phyloP scores from a whole-genome alignment of 1,139 yeast genomes.

The Ashbya aceris region DNA sequence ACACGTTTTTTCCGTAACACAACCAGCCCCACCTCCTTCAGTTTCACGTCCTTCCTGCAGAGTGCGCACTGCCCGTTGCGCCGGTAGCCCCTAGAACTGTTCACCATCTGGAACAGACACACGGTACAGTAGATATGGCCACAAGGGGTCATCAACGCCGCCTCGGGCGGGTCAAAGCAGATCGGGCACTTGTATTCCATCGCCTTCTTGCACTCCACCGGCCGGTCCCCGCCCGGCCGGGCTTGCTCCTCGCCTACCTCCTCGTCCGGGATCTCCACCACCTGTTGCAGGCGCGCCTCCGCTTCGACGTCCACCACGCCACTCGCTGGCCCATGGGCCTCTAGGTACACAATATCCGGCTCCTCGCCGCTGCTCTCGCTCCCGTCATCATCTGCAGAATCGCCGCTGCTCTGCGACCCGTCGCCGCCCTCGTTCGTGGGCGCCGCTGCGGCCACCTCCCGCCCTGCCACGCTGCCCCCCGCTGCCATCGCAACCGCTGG shows the following conservation, averaged over 20 bases:
- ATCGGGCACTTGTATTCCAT: constrained; percentile 40
- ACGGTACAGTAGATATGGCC: constrained; percentile 47
- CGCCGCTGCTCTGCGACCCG: background rate
- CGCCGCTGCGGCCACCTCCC: background rate
- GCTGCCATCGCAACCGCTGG: background rate
- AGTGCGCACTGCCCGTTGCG: constrained; percentile 40
- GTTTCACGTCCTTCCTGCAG: constrained; percentile 36
- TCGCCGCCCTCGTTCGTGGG: constrained; percentile 3
- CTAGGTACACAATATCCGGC: background rate
- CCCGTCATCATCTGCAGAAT: background rate
- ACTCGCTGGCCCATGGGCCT: background rate
- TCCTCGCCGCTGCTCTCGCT: background rate
- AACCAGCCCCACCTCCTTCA: constrained; percentile 27
- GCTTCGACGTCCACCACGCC: constrained; percentile 7
- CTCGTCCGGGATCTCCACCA: constrained; percentile 23
- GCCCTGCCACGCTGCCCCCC: background rate
- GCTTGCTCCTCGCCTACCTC: constrained; percentile 12
- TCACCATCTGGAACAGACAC: constrained; percentile 42
- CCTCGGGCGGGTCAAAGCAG: constrained; percentile 43
- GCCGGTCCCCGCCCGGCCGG: constrained; percentile 7
- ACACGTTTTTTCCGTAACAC: constrained; percentile 28
- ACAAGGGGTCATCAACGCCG: constrained; percentile 41
- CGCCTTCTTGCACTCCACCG: constrained; percentile 21
- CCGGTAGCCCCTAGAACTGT: constrained; percentile 33
- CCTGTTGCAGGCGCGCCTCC: constrained; percentile 17